These are phyloP conservation scores for Breynia disticha DNA, from an alignment of 441 rosid species.

Conservation along the genomic window DNA sequence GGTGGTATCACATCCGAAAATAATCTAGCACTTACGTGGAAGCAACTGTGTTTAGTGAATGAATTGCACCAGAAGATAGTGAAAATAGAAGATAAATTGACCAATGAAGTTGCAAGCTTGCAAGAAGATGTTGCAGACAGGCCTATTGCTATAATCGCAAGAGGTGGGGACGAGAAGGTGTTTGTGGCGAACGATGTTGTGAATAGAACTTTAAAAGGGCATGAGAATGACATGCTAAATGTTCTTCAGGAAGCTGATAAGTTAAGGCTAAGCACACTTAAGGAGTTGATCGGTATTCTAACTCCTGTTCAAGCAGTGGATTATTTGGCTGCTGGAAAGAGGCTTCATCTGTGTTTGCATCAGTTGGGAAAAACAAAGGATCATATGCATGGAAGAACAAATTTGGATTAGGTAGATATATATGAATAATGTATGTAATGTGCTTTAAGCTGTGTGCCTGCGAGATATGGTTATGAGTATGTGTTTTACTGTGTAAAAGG, in stretches of 20 bases:
- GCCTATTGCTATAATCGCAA: slow-evolving; percentile 28
- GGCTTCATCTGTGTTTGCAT: slow-evolving; percentile 42
- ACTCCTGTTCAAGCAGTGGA: slow-evolving; percentile 32
- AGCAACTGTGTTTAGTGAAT: slow-evolving; percentile 22
- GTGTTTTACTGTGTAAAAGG: too few species aligned
- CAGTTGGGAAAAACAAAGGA: slow-evolving; percentile 37
- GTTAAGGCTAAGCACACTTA: slow-evolving; percentile 30
- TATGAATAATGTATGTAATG: too few species aligned
- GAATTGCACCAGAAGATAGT: slow-evolving; percentile 28
- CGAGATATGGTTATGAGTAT: too few species aligned
- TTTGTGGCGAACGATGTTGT: slow-evolving; percentile 6
- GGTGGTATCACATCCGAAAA: not conserved
- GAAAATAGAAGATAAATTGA: slow-evolving; percentile 35
- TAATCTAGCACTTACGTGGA: slow-evolving; percentile 26
- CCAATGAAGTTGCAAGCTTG: slow-evolving; percentile 23
- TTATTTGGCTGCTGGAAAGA: slow-evolving; percentile 30
- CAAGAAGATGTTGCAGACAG: slow-evolving; percentile 46
- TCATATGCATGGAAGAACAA: not conserved
- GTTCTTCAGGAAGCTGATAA: slow-evolving; percentile 32
- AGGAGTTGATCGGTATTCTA: slow-evolving; percentile 21
- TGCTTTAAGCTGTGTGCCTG: too few species aligned
- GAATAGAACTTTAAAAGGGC: slow-evolving; percentile 25
- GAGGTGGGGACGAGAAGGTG: slow-evolving; percentile 2
- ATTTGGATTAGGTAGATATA: too few species aligned
- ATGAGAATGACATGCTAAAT: slow-evolving; percentile 23